A percentile compares a stretch with the other conserved stretches of the same genome.
Evolutionary conservation across 805 yeast genomes (phyloP).

Genomic region (Monosporozyma siamensis): DNA sequence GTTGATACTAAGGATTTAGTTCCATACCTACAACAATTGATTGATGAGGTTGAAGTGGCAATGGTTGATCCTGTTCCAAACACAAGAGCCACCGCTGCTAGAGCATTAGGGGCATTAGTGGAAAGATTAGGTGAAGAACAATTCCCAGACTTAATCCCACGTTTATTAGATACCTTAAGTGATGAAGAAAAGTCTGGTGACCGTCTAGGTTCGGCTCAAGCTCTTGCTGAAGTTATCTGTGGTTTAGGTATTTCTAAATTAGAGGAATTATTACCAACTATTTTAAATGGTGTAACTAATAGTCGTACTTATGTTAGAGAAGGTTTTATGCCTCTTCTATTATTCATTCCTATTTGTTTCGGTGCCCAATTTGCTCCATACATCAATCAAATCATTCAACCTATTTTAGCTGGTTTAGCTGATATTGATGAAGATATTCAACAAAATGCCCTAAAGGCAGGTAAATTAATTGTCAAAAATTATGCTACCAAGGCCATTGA

Average conservation of each 20-base stretch:
- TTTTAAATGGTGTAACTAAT: slow-evolving; percentile 61
- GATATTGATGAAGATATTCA: slow-evolving; percentile 80
- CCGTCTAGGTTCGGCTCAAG: slow-evolving; percentile 95
- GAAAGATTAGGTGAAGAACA: slow-evolving; percentile 93
- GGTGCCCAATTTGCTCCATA: slow-evolving; percentile 89
- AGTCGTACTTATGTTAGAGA: slow-evolving; percentile 70
- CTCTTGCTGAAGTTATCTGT: slow-evolving; percentile 83
- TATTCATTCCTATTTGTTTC: slow-evolving; percentile 89
- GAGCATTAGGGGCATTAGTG: slow-evolving; percentile 92
- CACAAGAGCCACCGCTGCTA: slow-evolving; percentile 93
- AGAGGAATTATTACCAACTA: slow-evolving; percentile 79
- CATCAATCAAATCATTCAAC: slow-evolving; percentile 76
- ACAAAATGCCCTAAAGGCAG: slow-evolving; percentile 85
- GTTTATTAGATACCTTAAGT: slow-evolving; percentile 62
- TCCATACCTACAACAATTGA: slow-evolving; percentile 72
- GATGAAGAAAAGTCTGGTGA: slow-evolving; percentile 81
- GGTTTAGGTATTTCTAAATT: slow-evolving; percentile 83
- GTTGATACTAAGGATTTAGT: slow-evolving; percentile 80
- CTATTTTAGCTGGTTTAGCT: slow-evolving; percentile 84
- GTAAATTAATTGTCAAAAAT: slow-evolving; percentile 81
- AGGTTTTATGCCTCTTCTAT: slow-evolving; percentile 82
- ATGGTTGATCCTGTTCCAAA: slow-evolving; percentile 98
- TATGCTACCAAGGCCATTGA: slow-evolving; percentile 92
- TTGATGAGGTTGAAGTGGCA: slow-evolving; percentile 77
- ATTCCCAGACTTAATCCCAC: slow-evolving; percentile 85